Percentiles rank a stretch among this genome's conserved stretches.
Conservation (phyloP, 2,329 filamentous ascomycete species). For the Aureobasidium melanogenum region DNA sequence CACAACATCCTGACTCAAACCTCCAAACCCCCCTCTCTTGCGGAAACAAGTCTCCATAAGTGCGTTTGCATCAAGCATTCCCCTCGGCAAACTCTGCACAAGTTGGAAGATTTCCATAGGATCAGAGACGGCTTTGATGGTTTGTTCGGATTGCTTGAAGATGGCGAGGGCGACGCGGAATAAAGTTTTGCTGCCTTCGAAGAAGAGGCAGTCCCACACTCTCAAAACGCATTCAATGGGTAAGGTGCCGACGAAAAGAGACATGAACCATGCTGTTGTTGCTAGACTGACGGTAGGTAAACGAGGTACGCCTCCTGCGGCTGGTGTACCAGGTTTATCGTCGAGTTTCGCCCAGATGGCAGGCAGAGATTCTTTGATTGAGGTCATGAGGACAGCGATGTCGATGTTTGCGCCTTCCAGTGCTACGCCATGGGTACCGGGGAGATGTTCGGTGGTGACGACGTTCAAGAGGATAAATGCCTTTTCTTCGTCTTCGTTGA, state of each 20-base stretch:
- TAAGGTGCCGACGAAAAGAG: constrained; percentile 83
- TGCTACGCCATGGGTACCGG: constrained; percentile 83
- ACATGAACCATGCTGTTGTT: constrained; percentile 97
- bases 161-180: constrained; percentile 86
- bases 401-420: constrained; percentile 91
- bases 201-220: constrained; percentile 94
- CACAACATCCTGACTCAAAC: constrained; percentile 72
- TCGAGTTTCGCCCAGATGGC: constrained; percentile 82
- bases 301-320: constrained; percentile 35
- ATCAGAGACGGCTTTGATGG: constrained; percentile 71
- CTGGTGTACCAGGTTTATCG: constrained; percentile 47
- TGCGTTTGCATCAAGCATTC: constrained; percentile 70
- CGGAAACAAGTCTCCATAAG: constrained; percentile 78
- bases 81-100: constrained; percentile 77
- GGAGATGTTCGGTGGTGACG: constrained; percentile 78
- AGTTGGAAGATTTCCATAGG: constrained; percentile 95
- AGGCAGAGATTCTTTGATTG: constrained; percentile 74
- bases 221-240: constrained; percentile 86
- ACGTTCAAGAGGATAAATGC: constrained; percentile 89
- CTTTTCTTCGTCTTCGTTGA: constrained; percentile 73
- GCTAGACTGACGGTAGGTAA: constrained; percentile 86
- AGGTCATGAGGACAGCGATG: constrained; percentile 83
- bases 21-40: constrained; percentile 58
- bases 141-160: constrained; percentile 76
- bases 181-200: constrained; percentile 86